A percentile compares a stretch with the other conserved stretches of the same genome.
phyloP scores from a whole-genome alignment of 179 eudicot genomes.

The Dionaea muscipula region DNA sequence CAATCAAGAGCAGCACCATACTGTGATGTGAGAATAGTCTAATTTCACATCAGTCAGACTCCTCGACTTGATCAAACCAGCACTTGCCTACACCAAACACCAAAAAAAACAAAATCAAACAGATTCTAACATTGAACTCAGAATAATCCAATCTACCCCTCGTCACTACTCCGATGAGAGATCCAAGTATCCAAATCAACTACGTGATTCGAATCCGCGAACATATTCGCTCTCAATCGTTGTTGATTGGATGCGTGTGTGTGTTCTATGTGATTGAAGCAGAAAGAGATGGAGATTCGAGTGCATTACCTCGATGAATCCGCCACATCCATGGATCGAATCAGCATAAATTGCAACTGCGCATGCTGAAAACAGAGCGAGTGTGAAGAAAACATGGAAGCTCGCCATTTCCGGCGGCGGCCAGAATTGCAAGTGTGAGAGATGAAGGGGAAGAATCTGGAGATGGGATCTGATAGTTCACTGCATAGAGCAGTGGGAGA shows the following conservation, averaged over 20 bases:
- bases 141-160: not conserved
- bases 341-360: slow-evolving; percentile 32
- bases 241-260: not conserved
- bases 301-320: slow-evolving; percentile 68
- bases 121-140: slow-evolving; percentile 8
- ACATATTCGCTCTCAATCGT: not conserved
- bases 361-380: not conserved
- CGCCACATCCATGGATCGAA: slow-evolving; percentile 94
- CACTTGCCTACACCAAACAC: slow-evolving; percentile 53
- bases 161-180: too few relatives aligned
- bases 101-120: slow-evolving; percentile 3
- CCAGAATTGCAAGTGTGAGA: not conserved
- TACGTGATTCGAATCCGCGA: not conserved
- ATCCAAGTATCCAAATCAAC: too few relatives aligned
- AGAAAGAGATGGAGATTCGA: not conserved
- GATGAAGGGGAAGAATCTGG: not conserved
- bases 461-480: not conserved
- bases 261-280: not conserved
- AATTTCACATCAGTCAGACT: slow-evolving; percentile 58
- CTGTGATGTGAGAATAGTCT: slow-evolving; percentile 96
- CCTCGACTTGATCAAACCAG: slow-evolving; percentile 70
- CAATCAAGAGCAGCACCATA: slow-evolving; percentile 14
- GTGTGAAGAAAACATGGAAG: not conserved
- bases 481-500: not conserved
- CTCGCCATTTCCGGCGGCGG: not conserved